Evolutionary conservation across 1,284 basidiomycete species (phyloP).

Genomic region (Heterobasidion parviporum): DNA sequence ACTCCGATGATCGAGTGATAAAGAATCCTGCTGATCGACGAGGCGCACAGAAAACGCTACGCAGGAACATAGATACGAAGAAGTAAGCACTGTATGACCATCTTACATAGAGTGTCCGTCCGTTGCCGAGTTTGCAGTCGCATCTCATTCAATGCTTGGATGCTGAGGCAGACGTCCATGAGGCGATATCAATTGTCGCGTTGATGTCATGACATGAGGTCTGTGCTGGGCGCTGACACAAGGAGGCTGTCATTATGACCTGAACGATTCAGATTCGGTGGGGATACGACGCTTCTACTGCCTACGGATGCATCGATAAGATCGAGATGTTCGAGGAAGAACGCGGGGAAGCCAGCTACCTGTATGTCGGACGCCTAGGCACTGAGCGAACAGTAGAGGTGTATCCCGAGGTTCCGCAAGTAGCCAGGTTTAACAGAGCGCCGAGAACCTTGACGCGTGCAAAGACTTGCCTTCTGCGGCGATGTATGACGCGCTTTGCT

Average conservation of each 20-base stretch:
- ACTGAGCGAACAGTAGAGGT: neutral
- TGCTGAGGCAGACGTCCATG: neutral
- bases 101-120: neutral
- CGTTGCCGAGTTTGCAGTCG: neutral
- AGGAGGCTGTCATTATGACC: neutral
- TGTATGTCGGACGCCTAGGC: neutral
- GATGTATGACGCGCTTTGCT: neutral
- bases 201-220: neutral
- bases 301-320: neutral
- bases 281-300: neutral
- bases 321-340: neutral
- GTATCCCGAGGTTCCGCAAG: neutral
- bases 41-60: no score
- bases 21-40: no score
- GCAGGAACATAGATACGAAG: no score
- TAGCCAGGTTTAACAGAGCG: neutral
- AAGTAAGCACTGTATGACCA: neutral
- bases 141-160: neutral
- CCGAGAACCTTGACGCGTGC: neutral
- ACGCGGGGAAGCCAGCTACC: neutral
- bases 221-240: neutral
- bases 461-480: neutral
- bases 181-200: neutral
- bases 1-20: no score
- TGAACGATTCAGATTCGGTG: neutral